Conservation (phyloP, 768 basidiomycete genomes). For the Suillus clintonianus region DNA sequence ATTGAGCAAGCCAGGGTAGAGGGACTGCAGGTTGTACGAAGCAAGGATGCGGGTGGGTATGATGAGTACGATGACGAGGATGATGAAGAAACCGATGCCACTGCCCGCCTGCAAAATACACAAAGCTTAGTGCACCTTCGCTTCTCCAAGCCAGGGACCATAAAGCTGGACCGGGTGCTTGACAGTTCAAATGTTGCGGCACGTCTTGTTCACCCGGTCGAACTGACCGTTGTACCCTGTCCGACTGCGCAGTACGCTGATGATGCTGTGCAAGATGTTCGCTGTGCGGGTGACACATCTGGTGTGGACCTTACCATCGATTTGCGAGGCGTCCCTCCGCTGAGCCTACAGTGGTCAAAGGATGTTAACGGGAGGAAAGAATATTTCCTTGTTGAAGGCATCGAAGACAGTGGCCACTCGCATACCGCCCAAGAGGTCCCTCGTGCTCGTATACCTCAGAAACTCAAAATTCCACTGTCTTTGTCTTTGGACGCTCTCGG, state of each 20-base stretch:
- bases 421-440: conserved; percentile 27
- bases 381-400: conserved; percentile 80
- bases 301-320: conserved; percentile 60
- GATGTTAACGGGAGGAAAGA: conserved; percentile 68
- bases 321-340: conserved; percentile 73
- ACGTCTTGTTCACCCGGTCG: conserved; percentile 61
- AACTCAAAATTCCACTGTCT: conserved; percentile 67
- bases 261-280: conserved; percentile 47
- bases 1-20: conserved; percentile 65
- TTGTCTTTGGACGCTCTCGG: conserved; percentile 66
- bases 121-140: conserved; percentile 76
- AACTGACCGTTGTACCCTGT: conserved; percentile 79
- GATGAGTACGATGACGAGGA: conserved; percentile 78
- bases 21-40: conserved; percentile 45
- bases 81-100: conserved; percentile 34
- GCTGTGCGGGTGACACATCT: conserved; percentile 70
- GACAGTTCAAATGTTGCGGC: conserved; percentile 75
- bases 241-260: conserved; percentile 69
- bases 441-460: conserved; percentile 44
- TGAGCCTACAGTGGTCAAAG: conserved; percentile 77
- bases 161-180: conserved; percentile 73
- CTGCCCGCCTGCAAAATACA: conserved; percentile 63
- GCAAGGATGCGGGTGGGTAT: conserved; percentile 46
- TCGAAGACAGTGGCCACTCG: conserved; percentile 57
- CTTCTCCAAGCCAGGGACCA: conserved; percentile 68